A percentile compares a stretch with the other conserved stretches of the same genome.
Conservation (phyloP, 768 basidiomycete genomes). For the Pulveroboletus sp. region DNA sequence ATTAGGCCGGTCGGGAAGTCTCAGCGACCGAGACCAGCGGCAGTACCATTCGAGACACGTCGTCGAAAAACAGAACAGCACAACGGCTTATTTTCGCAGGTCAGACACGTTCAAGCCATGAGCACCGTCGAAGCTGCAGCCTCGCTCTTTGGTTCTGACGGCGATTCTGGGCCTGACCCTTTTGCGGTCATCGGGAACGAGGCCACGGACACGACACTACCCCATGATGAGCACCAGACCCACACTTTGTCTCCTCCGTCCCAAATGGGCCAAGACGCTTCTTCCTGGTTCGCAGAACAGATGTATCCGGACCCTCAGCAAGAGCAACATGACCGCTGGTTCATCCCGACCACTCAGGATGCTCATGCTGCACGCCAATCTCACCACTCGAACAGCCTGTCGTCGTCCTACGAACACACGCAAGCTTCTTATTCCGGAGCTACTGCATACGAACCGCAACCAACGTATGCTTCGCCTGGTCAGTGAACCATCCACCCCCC, state of each 20-base stretch:
- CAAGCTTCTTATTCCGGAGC: conserved; percentile 32
- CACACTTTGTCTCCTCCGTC: conserved; percentile 21
- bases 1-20: conserved; percentile 3
- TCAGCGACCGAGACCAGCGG: neutral
- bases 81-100: conserved; percentile 8
- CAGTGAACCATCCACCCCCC: conserved; percentile 5
- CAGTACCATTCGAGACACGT: neutral
- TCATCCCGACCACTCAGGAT: conserved; percentile 19
- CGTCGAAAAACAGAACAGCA: conserved; percentile 11
- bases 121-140: conserved; percentile 72
- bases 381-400: conserved; percentile 8
- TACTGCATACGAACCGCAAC: conserved; percentile 23
- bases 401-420: conserved; percentile 24
- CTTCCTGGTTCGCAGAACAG: conserved; percentile 37
- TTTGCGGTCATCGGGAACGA: conserved; percentile 56
- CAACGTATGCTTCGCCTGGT: conserved; percentile 21
- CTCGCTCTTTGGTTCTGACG: conserved; percentile 67
- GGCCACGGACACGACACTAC: conserved; percentile 28
- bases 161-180: conserved; percentile 54
- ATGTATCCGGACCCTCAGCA: conserved; percentile 25
- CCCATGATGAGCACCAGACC: conserved; percentile 20
- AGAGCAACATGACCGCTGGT: conserved; percentile 27
- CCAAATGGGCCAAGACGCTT: conserved; percentile 34
- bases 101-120: conserved; percentile 43
- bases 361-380: conserved; percentile 10